Evolutionary conservation across 1,139 yeast genomes (phyloP), one percentile per base, ranked within the genome.

Genomic region (Nematodospora anomalae): DNA sequence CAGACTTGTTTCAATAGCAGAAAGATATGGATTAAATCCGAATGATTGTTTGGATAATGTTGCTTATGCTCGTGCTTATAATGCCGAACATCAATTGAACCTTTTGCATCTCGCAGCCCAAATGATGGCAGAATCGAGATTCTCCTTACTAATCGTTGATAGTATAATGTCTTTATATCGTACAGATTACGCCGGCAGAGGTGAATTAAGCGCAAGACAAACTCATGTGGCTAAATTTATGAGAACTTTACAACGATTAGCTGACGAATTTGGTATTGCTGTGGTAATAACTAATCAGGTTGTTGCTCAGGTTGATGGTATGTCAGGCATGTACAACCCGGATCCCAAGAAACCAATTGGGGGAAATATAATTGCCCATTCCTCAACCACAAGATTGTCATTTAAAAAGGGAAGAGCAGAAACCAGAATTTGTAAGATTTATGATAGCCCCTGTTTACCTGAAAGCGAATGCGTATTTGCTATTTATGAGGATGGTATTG

Each of bases 271-370:
- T 63, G 99, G 99, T 29, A 89, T 94, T 41, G 98, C 98, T 0
- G 97, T 92, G 10, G 88, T 94, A n/a, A 90, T 92, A 36, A 94
- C 99, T 4, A 92, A 92, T 64, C 99, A 92, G 62, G 99, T 92
- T 21, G 97, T 89, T 6, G 97, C 98, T 3, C 97, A 90, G 60
- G 98, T 94, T 14, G 99, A 92, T 58, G 97, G 97, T 35, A 82
- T 80, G 52, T 77, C 84, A 45, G 76, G 78, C 6, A 74, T 82
- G 75, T 90, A 83, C 60, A 88, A 89, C 51, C 95, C 96, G 1
- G 98, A 92, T 58, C 97, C 98, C n/a, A 94, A 94, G 62, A 94
- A 94, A 60, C 98, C 99, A 8, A 92, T 94, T 51, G 99, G 99
- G 41, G 99, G 99, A 52, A 92, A 94, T 55, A 92, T 94, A 51